phyloP scores from a whole-genome alignment of 495 filamentous ascomycete genomes.

The Talaromyces borbonicus region DNA sequence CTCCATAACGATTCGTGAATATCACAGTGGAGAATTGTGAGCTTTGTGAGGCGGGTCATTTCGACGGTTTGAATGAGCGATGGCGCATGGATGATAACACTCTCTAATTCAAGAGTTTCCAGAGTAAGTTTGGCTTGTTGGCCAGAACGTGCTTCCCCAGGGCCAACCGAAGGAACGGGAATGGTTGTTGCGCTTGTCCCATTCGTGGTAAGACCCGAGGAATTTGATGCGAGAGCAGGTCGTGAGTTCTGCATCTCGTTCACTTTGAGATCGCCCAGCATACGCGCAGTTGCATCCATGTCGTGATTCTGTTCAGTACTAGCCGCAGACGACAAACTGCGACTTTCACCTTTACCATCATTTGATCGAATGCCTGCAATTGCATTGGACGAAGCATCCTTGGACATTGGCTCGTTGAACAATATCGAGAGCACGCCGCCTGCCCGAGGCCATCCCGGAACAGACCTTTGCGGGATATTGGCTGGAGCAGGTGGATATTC shows the following conservation, averaged over 20 bases:
- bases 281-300: background rate
- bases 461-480: slow-evolving; percentile 12
- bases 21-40: slow-evolving; percentile 74
- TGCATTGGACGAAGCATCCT: background rate
- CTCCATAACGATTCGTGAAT: slow-evolving; percentile 77
- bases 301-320: background rate
- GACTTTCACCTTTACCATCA: background rate
- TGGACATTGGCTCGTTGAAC: slow-evolving; percentile 20
- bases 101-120: slow-evolving; percentile 72
- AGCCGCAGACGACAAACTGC: background rate
- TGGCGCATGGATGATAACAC: slow-evolving; percentile 61
- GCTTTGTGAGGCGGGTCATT: slow-evolving; percentile 63
- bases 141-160: background rate
- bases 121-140: slow-evolving; percentile 46
- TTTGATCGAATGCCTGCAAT: background rate
- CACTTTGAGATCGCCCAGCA: slow-evolving; percentile 1
- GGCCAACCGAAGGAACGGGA: background rate
- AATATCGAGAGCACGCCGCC: slow-evolving; percentile 72
- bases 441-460: slow-evolving; percentile 31
- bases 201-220: background rate
- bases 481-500: slow-evolving; percentile 19
- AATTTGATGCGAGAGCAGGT: background rate
- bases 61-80: slow-evolving; percentile 65
- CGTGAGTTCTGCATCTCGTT: background rate
- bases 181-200: background rate